phyloP scores from a whole-genome alignment of 139 green algal species.

The Volvox reticuliferus region DNA sequence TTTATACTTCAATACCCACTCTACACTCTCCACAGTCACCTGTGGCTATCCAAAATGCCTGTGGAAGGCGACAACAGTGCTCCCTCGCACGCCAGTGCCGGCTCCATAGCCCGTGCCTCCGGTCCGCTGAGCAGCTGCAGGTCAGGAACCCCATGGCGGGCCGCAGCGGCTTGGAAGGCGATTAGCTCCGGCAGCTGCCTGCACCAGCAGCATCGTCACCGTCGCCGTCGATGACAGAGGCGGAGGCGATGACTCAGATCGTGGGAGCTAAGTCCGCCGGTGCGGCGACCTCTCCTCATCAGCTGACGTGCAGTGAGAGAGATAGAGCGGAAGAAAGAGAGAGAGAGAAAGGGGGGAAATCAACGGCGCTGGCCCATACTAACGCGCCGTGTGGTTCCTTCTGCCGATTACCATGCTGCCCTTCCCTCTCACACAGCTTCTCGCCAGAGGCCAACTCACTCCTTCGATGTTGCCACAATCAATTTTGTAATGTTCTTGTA shows the following conservation, averaged over 20 bases:
- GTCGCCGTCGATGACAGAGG: too few relatives aligned
- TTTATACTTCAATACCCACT: too few relatives aligned
- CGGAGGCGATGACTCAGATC: too few relatives aligned
- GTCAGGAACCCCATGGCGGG: slow-evolving; percentile 73
- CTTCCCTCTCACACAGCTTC: too few relatives aligned
- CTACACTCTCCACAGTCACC: slow-evolving; percentile 20
- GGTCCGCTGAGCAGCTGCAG: slow-evolving; percentile 69
- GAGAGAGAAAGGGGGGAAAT: too few relatives aligned
- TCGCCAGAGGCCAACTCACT: slow-evolving; percentile 28
- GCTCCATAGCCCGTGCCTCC: slow-evolving; percentile 76
- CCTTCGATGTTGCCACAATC: slow-evolving; percentile 73
- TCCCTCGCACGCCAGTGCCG: slow-evolving; percentile 62
- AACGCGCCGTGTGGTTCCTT: too few relatives aligned
- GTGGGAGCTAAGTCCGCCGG: too few relatives aligned
- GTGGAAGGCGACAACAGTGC: slow-evolving; percentile 88
- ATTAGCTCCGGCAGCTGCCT: slow-evolving; percentile 14
- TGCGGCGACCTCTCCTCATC: too few relatives aligned
- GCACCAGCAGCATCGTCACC: not conserved
- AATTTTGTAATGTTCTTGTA: slow-evolving; percentile 82
- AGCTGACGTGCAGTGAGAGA: too few relatives aligned
- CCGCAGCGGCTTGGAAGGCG: not conserved
- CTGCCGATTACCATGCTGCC: too few relatives aligned
- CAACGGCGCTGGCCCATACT: too few relatives aligned
- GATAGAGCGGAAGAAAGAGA: too few relatives aligned
- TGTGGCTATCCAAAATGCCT: slow-evolving; percentile 88